phyloP scores from a whole-genome alignment of 371 early-diverging fungal species.

The Mortierella polycephala region DNA sequence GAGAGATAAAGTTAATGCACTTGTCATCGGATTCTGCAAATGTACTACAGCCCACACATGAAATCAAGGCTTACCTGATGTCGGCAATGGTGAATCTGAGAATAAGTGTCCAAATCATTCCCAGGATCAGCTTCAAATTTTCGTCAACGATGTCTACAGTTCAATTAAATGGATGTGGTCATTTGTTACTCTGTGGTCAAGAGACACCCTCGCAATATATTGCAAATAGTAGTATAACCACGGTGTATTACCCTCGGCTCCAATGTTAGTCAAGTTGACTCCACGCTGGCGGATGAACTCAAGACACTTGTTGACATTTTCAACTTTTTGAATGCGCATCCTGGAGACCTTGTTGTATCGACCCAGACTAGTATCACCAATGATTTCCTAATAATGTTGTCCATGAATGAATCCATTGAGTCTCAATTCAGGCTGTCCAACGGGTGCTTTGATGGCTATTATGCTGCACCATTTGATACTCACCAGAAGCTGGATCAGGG shows the following conservation, averaged over 20 bases:
- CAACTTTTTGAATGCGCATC: slow-evolving; percentile 94
- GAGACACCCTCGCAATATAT: no score
- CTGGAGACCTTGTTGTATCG: slow-evolving; percentile 89
- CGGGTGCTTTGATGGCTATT: not conserved
- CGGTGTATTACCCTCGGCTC: slow-evolving; percentile 73
- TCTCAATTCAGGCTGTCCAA: not conserved
- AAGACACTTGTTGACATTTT: slow-evolving; percentile 95
- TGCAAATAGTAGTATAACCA: not conserved
- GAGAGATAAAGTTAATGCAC: not conserved
- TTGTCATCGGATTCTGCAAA: not conserved
- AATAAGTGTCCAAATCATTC: slow-evolving; percentile 99
- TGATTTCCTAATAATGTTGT: slow-evolving; percentile 72
- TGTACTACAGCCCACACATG: not conserved
- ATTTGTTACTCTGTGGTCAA: not conserved
- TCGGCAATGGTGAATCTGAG: slow-evolving; percentile 95
- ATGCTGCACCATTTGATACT: not conserved
- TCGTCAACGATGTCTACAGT: slow-evolving; percentile 92
- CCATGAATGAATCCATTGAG: slow-evolving; percentile 4
- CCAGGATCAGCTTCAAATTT: slow-evolving; percentile 95
- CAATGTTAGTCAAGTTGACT: slow-evolving; percentile 93
- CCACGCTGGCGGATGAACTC: slow-evolving; percentile 91
- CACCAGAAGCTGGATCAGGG: slow-evolving; percentile 83
- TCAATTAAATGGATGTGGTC: not conserved
- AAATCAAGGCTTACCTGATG: slow-evolving; percentile 66
- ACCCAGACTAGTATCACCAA: slow-evolving; percentile 80